These are phyloP conservation scores for Erigeron philadelphicus DNA, from an alignment of 140 eudicot species.

Conservation along the genomic window DNA sequence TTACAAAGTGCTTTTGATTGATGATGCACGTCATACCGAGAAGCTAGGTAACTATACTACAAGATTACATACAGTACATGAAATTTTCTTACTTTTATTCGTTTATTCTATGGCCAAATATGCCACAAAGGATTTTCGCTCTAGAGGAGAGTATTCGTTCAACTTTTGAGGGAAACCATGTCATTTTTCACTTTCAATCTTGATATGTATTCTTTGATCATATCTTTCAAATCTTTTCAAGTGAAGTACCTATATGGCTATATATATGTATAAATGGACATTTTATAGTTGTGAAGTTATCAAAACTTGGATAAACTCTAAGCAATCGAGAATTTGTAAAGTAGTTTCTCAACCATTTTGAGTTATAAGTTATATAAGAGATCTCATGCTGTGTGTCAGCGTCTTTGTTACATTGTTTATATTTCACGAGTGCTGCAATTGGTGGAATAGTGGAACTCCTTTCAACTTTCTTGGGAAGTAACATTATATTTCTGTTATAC, in stretches of 20 bases:
- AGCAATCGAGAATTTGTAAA: neutral
- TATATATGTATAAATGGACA: neutral
- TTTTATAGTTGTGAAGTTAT: neutral
- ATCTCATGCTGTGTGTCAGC: neutral
- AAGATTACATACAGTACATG: slow-evolving; percentile 12
- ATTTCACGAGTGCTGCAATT: neutral
- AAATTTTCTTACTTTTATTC: neutral
- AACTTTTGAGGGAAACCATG: neutral
- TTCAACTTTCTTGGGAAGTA: slow-evolving; percentile 1
- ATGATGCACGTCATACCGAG: slow-evolving; percentile 50
- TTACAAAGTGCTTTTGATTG: slow-evolving; percentile 46
- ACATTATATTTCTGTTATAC: slow-evolving; percentile 10
- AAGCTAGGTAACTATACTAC: slow-evolving; percentile 35
- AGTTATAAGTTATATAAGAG: neutral
- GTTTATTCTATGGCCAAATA: neutral
- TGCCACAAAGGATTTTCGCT: neutral
- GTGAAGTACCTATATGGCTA: neutral
- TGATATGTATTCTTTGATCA: neutral
- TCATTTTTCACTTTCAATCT: neutral
- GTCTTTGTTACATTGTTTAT: neutral
- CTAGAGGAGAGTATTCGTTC: neutral
- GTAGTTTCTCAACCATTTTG: neutral
- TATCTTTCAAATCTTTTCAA: neutral
- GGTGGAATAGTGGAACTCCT: neutral
- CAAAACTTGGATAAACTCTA: too few species aligned